A percentile compares a stretch with the other conserved stretches of the same genome.
Evolutionary conservation across 1,284 basidiomycete species (phyloP).

Genomic region (Tremellales sp.): DNA sequence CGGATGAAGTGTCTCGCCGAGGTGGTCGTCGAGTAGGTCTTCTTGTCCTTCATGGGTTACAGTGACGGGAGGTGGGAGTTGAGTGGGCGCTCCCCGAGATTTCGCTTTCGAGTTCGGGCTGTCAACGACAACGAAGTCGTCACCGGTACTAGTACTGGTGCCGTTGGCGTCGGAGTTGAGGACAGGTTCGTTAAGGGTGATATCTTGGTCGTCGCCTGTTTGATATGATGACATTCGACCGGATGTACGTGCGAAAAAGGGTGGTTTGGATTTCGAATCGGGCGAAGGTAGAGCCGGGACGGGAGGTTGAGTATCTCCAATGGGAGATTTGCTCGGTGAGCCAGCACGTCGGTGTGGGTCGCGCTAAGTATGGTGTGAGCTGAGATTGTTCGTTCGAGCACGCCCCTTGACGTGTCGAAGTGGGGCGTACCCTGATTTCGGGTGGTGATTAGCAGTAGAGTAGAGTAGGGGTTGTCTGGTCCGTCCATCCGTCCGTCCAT

Average conservation of each 20-base stretch:
- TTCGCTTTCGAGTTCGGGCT: constrained; percentile 28
- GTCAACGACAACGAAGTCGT: constrained; percentile 31
- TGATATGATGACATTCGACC: neutral
- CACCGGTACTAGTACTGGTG: neutral
- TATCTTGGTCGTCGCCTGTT: neutral
- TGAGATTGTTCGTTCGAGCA: too few species aligned
- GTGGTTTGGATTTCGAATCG: neutral
- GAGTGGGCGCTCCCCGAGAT: constrained; percentile 17
- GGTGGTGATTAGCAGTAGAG: too few species aligned
- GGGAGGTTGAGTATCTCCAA: neutral
- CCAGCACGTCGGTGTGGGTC: neutral
- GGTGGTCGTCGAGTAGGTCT: neutral
- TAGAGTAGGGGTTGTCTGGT: too few species aligned
- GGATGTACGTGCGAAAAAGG: neutral
- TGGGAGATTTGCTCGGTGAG: neutral
- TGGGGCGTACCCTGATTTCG: too few species aligned
- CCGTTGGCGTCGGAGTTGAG: neutral
- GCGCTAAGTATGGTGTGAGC: neutral
- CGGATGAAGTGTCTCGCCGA: neutral
- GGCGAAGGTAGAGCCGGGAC: neutral
- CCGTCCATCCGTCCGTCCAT: too few species aligned
- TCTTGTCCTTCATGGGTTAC: neutral
- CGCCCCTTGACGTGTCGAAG: too few species aligned
- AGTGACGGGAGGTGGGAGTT: constrained; percentile 1
- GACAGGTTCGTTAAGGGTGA: constrained; percentile 6